phyloP scores from a whole-genome alignment of 2,329 filamentous ascomycete species.

The Orbilia brochopaga region DNA sequence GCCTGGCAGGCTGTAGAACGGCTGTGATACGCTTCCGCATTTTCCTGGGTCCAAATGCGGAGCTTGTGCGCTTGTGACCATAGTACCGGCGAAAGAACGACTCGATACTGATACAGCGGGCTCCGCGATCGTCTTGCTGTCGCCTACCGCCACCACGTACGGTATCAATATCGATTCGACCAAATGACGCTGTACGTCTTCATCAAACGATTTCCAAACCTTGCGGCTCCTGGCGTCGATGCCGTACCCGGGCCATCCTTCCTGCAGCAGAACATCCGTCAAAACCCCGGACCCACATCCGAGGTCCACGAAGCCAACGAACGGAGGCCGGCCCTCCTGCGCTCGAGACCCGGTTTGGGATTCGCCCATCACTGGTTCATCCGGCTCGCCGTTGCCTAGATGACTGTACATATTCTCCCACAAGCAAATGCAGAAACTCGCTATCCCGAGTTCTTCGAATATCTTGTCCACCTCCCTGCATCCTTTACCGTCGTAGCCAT shows the following conservation, averaged over 20 bases:
- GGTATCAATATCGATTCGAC: conserved; percentile 69
- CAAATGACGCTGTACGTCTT: conserved; percentile 61
- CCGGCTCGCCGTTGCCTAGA: conserved; percentile 53
- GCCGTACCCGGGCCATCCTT: conserved; percentile 85
- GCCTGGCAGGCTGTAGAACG: conserved; percentile 24
- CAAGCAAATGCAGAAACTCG: conserved; percentile 88
- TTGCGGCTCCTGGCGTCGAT: conserved; percentile 88
- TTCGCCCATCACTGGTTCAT: conserved; percentile 50
- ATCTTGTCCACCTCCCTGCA: conserved; percentile 77
- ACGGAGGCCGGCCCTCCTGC: conserved; percentile 58
- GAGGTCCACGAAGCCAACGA: conserved; percentile 93
- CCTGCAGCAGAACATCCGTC: conserved; percentile 77
- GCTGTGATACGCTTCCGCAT: not conserved
- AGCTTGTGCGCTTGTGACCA: not conserved
- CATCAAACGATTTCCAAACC: conserved; percentile 78
- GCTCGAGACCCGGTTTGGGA: conserved; percentile 51
- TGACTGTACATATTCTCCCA: conserved; percentile 80
- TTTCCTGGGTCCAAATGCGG: not conserved
- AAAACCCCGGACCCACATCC: conserved; percentile 94
- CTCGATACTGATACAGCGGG: not conserved
- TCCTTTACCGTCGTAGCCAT: conserved; percentile 86
- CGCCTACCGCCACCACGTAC: conserved; percentile 60
- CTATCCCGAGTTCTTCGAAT: conserved; percentile 90
- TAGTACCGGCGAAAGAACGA: not conserved
- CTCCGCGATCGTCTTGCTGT: conserved; percentile 29